phyloP scores from a whole-genome alignment of 371 early-diverging fungal genomes.

The Nematocida major region DNA sequence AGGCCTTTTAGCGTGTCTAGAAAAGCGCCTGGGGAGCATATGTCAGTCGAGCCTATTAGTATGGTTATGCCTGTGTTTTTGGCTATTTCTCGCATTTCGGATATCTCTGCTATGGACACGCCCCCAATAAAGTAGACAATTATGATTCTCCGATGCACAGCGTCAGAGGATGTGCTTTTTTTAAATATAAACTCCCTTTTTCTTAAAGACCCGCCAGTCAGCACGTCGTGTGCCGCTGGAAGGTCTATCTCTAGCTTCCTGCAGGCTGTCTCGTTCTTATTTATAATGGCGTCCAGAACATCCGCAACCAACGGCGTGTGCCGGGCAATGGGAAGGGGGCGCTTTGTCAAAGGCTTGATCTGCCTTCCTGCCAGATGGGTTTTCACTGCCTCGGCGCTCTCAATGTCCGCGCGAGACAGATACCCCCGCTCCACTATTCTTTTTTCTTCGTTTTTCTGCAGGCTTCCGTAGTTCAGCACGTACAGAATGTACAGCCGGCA shows the following conservation, averaged over 20 bases:
- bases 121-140: slow-evolving; percentile 48
- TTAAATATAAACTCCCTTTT: slow-evolving; percentile 54
- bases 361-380: background rate
- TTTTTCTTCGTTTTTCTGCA: slow-evolving; percentile 44
- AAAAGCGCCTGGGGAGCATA: slow-evolving; percentile 34
- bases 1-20: background rate
- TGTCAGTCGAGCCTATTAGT: slow-evolving; percentile 36
- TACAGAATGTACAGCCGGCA: slow-evolving; percentile 56
- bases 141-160: slow-evolving; percentile 17
- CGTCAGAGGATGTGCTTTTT: background rate
- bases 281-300: slow-evolving; percentile 50
- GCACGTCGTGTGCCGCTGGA: background rate
- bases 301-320: slow-evolving; percentile 59
- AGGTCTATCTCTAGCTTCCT: slow-evolving; percentile 13
- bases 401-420: slow-evolving; percentile 47
- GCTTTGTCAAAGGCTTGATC: slow-evolving; percentile 27
- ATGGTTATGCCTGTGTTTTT: slow-evolving; percentile 48
- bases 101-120: slow-evolving; percentile 55
- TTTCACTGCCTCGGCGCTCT: slow-evolving; percentile 6
- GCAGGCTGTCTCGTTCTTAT: slow-evolving; percentile 42
- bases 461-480: slow-evolving; percentile 18
- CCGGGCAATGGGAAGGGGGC: slow-evolving; percentile 55
- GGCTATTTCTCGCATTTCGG: slow-evolving; percentile 53
- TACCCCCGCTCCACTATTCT: slow-evolving; percentile 28
- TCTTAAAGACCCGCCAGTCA: slow-evolving; percentile 48